Base-by-base conservation (phyloP, 768 basidiomycete genomes). In the Russula lepida region DNA sequence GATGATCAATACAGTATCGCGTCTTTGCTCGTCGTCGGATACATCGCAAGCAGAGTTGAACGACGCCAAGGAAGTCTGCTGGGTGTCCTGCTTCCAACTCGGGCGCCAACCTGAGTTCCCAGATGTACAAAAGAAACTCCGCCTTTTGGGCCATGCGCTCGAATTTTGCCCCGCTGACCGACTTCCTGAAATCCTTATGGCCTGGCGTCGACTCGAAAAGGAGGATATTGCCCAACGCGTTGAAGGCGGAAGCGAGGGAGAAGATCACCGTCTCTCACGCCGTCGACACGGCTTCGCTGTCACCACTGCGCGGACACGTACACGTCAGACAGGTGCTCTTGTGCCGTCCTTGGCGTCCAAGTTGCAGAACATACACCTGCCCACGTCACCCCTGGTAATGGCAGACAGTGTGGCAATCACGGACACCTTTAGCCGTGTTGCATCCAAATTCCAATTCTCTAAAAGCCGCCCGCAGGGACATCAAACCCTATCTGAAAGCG, bases 71-170 rank as follows among this genome's bases (percentile, higher is more conserved):
- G 87, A 92, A 65, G 86, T 94, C 37, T 91, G 88, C 65, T 98
- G 95, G 95, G 84, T 88, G 28, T 84, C 88, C 2, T 92, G 90
- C 69, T 92, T 86, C 74, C 87, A 91, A 72, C 81, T 98, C 2
- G 95, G 92, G 17, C 82, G 86, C 60, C 88, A 93, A 66, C 77
- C 83, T 7, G 91, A 89, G 68, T 94, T 86, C 68, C 68, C 78
- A 1, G 86, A 94, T 62, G 72, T 82, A 6, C 72, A 79, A 12
- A 82, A 84, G 66, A 89, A 88, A 69, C 76, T 92, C 62, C 75
- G 73, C 1, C 77, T 95, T 1, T 72, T 98, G 21, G 92, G 92
- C 2, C 81, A 84, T 53, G 90, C 94, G 3, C 76, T 98, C 30
- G 86, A 92, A 68, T 77, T 97, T 19, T 95, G 93, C 71, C 93